A percentile compares a stretch with the other conserved stretches of the same genome.
These are phyloP conservation scores for Excoecaria cochinchinensis DNA, from an alignment of 345 rosid species.

Conservation along the genomic window DNA sequence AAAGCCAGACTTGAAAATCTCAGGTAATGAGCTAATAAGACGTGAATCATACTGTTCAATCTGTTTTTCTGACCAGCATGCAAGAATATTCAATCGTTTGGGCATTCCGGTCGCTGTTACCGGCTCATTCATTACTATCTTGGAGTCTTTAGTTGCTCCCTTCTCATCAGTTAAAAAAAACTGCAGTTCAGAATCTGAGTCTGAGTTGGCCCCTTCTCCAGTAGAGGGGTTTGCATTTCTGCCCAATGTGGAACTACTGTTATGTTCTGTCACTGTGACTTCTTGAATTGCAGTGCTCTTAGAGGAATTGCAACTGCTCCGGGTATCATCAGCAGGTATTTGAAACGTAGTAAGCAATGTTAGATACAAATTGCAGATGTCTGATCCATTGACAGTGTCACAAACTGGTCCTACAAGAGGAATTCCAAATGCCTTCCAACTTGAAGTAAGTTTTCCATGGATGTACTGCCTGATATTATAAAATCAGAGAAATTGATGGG, in stretches of 20 bases:
- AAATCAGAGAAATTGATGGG: conserved; percentile 17
- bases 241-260: conserved; percentile 23
- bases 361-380: conserved; percentile 53
- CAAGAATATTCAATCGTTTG: conserved; percentile 59
- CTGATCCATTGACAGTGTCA: conserved; percentile 54
- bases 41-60: conserved; percentile 51
- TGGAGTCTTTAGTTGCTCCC: conserved; percentile 50
- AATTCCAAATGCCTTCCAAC: conserved; percentile 67
- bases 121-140: conserved; percentile 57
- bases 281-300: conserved; percentile 42
- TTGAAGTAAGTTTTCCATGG: conserved; percentile 52
- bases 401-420: conserved; percentile 75
- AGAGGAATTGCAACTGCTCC: conserved; percentile 28
- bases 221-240: conserved; percentile 33
- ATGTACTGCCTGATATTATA: conserved; percentile 58
- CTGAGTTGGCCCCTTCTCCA: conserved; percentile 39
- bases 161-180: conserved; percentile 68
- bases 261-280: conserved; percentile 38
- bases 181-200: conserved; percentile 52
- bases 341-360: conserved; percentile 63
- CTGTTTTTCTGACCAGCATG: conserved; percentile 70
- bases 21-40: conserved; percentile 57
- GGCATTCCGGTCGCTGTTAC: conserved; percentile 37
- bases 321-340: conserved; percentile 36
- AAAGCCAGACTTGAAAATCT: conserved; percentile 63